Conservation (phyloP, 2,329 filamentous ascomycete genomes). For the Botrytis squamosa region DNA sequence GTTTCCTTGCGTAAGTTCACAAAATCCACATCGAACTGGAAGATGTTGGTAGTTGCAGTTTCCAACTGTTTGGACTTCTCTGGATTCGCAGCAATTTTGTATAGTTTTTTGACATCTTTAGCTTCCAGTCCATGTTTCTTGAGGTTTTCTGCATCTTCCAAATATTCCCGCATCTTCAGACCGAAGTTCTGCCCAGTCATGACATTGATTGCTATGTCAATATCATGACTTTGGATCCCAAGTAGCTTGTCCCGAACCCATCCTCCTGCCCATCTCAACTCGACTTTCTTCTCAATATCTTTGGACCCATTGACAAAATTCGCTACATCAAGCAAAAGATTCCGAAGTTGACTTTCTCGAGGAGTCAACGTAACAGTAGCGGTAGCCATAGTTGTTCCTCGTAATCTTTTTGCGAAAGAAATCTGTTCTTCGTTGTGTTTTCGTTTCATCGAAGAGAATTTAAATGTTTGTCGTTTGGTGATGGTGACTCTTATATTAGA, state of each 20-base stretch:
- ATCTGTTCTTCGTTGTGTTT: constrained; percentile 38
- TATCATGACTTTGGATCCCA: constrained; percentile 70
- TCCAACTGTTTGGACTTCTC: constrained; percentile 97
- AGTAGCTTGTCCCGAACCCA: constrained; percentile 87
- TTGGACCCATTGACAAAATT: constrained; percentile 58
- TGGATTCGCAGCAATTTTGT: constrained; percentile 89
- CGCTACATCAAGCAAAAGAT: constrained; percentile 81
- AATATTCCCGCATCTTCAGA: constrained; percentile 65
- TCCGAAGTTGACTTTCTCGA: constrained; percentile 69
- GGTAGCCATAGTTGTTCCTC: constrained; percentile 29
- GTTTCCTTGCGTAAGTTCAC: constrained; percentile 93
- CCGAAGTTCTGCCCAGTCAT: constrained; percentile 81
- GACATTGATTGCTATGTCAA: constrained; percentile 80
- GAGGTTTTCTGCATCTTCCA: constrained; percentile 58
- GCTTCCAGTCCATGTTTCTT: constrained; percentile 58
- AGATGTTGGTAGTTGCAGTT: constrained; percentile 81
- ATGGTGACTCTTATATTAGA: constrained; percentile 24
- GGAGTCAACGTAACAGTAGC: constrained; percentile 58
- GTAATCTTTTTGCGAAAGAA: constrained; percentile 26
- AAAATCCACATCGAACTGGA: constrained; percentile 87
- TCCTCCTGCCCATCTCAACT: constrained; percentile 77
- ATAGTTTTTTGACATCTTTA: constrained; percentile 69
- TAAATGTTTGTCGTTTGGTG: constrained; percentile 24
- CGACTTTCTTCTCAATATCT: constrained; percentile 52
- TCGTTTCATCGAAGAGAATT: constrained; percentile 34